These are phyloP conservation scores for Backusella morwellensis DNA, from an alignment of 192 early-diverging fungal species.

Conservation along the genomic window DNA sequence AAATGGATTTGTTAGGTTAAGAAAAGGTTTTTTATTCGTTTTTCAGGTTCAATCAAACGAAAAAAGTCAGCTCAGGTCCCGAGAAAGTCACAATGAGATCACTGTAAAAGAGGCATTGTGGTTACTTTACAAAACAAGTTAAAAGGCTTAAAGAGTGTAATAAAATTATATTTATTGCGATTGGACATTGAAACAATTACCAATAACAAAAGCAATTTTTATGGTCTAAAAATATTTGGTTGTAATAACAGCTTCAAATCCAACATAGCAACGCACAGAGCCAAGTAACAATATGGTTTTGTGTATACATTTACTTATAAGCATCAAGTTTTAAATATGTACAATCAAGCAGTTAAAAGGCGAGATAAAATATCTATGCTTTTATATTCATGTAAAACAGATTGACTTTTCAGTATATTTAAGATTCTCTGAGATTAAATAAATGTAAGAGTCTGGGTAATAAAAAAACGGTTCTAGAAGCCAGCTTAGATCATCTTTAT, in stretches of 20 bases:
- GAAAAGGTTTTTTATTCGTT: neutral
- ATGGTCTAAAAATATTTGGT: neutral
- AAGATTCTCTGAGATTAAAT: conserved; percentile 3
- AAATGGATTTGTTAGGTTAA: neutral
- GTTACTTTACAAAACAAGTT: conserved; percentile 1
- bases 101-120: neutral
- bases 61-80: neutral
- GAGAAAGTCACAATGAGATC: conserved; percentile 1
- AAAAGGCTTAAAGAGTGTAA: neutral
- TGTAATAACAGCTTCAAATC: neutral
- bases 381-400: neutral
- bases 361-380: neutral
- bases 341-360: neutral
- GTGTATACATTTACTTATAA: neutral
- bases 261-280: neutral
- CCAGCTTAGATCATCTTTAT: neutral
- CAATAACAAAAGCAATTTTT: neutral
- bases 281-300: neutral
- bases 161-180: neutral
- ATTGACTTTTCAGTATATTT: neutral
- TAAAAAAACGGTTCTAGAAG: neutral
- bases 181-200: neutral
- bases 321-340: neutral
- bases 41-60: neutral
- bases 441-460: neutral